Evolutionary conservation across 208 protist genomes (phyloP).

Genomic region (Phytomonas serpens): DNA sequence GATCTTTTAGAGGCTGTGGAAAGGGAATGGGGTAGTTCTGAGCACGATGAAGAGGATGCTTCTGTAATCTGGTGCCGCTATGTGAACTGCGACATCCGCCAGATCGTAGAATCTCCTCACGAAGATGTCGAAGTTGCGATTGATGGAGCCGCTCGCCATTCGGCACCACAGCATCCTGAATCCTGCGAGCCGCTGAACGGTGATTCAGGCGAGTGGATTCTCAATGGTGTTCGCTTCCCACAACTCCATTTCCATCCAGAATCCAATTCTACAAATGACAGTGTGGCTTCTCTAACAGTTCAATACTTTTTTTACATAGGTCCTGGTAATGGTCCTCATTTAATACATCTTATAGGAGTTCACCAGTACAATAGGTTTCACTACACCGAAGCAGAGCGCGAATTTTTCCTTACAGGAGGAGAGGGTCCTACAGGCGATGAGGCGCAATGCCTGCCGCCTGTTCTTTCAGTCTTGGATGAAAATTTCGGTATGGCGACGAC

Average conservation of each 20-base stretch:
- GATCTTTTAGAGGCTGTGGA: conserved; percentile 11
- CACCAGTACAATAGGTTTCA: conserved; percentile 72
- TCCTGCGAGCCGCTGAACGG: background rate
- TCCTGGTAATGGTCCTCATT: conserved; percentile 23
- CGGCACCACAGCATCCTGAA: background rate
- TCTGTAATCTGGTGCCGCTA: conserved; percentile 24
- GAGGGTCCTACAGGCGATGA: conserved; percentile 7
- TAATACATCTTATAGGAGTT: conserved; percentile 48
- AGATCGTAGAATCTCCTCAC: background rate
- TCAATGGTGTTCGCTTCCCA: conserved; percentile 63
- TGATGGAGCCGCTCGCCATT: background rate
- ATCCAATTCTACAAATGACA: background rate
- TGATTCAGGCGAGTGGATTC: conserved; percentile 24
- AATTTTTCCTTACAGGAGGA: conserved; percentile 29
- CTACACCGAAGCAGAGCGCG: conserved; percentile 31
- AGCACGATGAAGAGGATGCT: background rate
- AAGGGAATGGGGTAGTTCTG: background rate
- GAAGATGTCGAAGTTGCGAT: background rate
- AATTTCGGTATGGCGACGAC: conserved; percentile 16
- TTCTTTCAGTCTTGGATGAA: conserved; percentile 45
- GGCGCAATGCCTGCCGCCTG: conserved; percentile 2
- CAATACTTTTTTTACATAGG: conserved; percentile 74
- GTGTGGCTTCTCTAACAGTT: conserved; percentile 9
- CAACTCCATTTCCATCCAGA: conserved; percentile 14
- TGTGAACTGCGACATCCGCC: conserved; percentile 3